Base-by-base conservation (phyloP, 352 stramenopile genomes). In the Phytophthora constricta region DNA sequence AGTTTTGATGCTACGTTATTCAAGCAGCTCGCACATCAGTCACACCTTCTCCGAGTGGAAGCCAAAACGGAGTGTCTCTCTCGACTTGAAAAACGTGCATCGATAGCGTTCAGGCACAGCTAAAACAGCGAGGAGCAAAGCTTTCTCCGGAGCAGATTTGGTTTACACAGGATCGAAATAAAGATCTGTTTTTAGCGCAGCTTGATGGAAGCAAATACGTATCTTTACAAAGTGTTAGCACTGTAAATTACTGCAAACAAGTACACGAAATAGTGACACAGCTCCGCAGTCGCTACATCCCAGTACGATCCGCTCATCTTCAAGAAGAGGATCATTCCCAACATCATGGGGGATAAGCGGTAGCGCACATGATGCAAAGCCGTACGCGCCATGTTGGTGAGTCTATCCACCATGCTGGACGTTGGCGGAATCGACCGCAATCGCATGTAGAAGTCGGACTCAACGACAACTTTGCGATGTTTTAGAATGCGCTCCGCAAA, bases 241-340 rank as follows among this genome's bases (percentile, higher is more conserved):
- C 13, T 13, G 31, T 37, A 37, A 37, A 37, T 37, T 11, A 37
- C 31, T 37, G 31, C 13, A 37, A 37, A 13, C 31, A 37, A 13
- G 31, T 37, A 13, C 13, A 7, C 31, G 13, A 7, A 7, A 37
- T 37, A 37, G n/a, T 11, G 31, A 11, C 31, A 37, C 31, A 13
- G 31, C 25, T 58, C 50, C 10, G 34, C 51, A 7, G 33, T 48
- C 11, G 51, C 22, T 33, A 48, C 51, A 27, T 39, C 17, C 50
- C 33, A 47, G 50, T 34, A 48, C 14, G 49, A 45, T 7, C 31
- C 13, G 19, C 46, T 57, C 5, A 57, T 26, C 20, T 57, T 57
- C 7, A 56, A 19, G n/a, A 58, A 58, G 10, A 48, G 17, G 33
- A 55, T 48, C 42, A 55, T 54, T 31, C 48, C 45, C 20, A 62